Base-by-base conservation (phyloP, 176 grass and related monocot genomes). In the Eleusine indica region DNA sequence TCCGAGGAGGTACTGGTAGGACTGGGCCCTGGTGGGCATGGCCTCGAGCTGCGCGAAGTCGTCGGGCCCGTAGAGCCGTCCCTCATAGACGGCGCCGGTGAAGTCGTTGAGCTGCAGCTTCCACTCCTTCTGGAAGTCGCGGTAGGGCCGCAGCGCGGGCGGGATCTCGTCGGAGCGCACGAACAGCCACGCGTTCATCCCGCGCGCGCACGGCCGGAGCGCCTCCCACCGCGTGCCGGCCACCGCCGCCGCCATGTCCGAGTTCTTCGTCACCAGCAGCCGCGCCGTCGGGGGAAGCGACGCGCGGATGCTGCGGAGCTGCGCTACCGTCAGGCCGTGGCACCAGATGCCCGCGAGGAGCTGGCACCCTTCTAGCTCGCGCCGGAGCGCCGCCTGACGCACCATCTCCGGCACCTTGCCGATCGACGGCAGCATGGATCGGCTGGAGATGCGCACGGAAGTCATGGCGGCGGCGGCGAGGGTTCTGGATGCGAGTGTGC, bases 181-280 rank as follows among this genome's bases (percentile, higher is more conserved):
- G 86, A 98, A 98, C 21, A 98, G 85, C 93, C 96, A 98, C 3
- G 96, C 93, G 52, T 98, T 98, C 96, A 98, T 98, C 47, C 96
- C 96, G 10, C 88, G 92, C 18, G 92, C 90, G 81, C 89, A 95
- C 13, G 93, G 96, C 7, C 85, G 78, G 6, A 95, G 87, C 60
- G 82, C 80, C 85, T 87, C 96, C 96, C 93, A 95, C 41, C 88
- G 78, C n/a, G 91, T 95, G 35, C 96, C 96, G 28, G 87, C 89
- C 37, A 95, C 86, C 15, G 89, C 93, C 70, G 90, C 94, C 51
- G 86, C 91, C 32, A 98, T 72, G 46, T 95, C 89, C 47, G 96
- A 92, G 91, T 98, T 98, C 85, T 98, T 98, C 0, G 96, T 90
- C 64, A 98, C 93, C 60, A 94, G 49, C 43, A 95, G 91, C 80